Base-by-base conservation (phyloP, 148 eudicot species). In the Silene conica region DNA sequence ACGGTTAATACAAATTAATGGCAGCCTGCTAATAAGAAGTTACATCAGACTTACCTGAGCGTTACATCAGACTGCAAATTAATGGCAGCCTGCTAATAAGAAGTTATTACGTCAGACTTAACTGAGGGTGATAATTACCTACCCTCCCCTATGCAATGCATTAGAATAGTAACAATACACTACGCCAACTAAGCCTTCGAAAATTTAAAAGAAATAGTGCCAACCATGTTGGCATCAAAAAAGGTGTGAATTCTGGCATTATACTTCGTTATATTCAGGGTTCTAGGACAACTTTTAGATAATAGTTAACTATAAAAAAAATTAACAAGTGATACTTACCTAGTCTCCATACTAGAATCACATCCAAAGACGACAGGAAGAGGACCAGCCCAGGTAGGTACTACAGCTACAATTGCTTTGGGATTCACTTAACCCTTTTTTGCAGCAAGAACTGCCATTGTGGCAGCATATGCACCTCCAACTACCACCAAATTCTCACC, bases 301-400 rank as follows among this genome's bases (percentile, higher is more conserved):
- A 0, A 0, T 38, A 19, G 25, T 66, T 38, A 38, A 46, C 1
- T 20, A 10, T 19, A 26, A n/a, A 23, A 64, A 19, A 7, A 9
- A 19, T 11, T 20, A 60, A 63, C 18, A 5, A 34, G 18, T 19
- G 57, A 15, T 22, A 67, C 21, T n/a, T 86, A 94, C 98, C 98
- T 91, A 22, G 86, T 73, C 80, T 91, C 98, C 95, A 88, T 91
- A 63, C 63, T 86, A 28, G 97, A 88, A 80, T 89, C 97, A 57
- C 90, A 87, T 70, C 98, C 98, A 80, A 94, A 94, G 58, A 94
- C 97, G 43, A 94, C 91, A 46, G 98, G 97, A 73, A 94, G 92
- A 63, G 98, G 98, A 63, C 98, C 98, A 58, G 98, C 91, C 98
- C 98, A 94, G 67, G 98, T 94, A 25, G 98, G 98, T 68, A 97